Evolutionary conservation across 768 basidiomycete species (phyloP), one percentile per base, ranked within the genome.

Genomic region (Tricholoma furcatifolium): DNA sequence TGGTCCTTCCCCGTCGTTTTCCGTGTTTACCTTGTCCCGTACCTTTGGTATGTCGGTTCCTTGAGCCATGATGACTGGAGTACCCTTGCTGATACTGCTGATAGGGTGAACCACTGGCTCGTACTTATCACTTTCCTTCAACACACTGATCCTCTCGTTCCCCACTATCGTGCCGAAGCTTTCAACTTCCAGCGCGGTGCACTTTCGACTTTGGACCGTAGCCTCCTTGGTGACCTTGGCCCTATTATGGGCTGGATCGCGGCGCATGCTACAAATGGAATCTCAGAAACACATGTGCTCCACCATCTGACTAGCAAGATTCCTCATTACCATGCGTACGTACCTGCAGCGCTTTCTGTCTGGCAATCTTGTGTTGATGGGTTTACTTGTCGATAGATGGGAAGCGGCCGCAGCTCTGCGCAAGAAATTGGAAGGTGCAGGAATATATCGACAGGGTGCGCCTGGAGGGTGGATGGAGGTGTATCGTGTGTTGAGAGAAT

Each of bases 51-150:
- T 18, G 69, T 63, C 14, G 39, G 11, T 20, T 7, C 2, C 36
- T 14, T 18, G 23, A 11, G 10, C 42, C 10, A 17, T 32, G 49
- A 27, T 11, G 7, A 27, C 3, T 27, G 27, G 7, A 27, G 27
- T 27, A 50, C 44, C 8, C 47, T 54, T 30, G 40, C 21, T 39
- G 35, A 41, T 15, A 17, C 43, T 8, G 40, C 36, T 48, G 53
- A 12, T 12, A 86, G 82, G 85, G 84, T 88, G 49, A 92, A 92
- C 77, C 91, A 93, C 78, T 97, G 94, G 94, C 80, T 98, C 49
- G 92, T 98, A 51, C 64, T 93, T 62, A 97, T 98, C 76, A 97
- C 94, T n/a, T 98, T 93, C 88, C 79, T 98, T 46, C 96, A 99
- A 75, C 96, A 99, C 77, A 98, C 96, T 62, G 96, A 98, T 73